Base-by-base conservation (phyloP, 805 yeast species). In the Priceomyces castillae region DNA sequence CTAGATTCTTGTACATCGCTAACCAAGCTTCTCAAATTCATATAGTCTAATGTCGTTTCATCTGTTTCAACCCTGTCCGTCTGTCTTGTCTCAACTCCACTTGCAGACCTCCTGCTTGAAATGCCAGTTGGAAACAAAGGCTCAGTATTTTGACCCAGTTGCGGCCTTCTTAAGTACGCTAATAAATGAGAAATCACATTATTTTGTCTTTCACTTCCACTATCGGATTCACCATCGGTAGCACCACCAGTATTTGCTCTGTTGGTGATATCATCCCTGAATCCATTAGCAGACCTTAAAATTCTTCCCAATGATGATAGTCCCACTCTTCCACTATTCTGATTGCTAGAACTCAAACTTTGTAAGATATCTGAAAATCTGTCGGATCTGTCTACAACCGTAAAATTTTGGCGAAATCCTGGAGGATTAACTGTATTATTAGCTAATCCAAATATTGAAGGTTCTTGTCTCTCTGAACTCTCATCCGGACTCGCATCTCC, bases 71-170 rank as follows among this genome's bases (percentile, higher is more conserved):
- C 36, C 48, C 51, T 25, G 49, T 50, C 37, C 30, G 44, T 36
- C 40, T 49, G 30, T 9, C 45, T 50, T 10, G 80, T 74, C n/a
- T 58, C 68, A 1, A 73, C 75, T 1, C 81, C 81, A 37, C 48
- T 52, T 0, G 65, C 54, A 0, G 76, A 73, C 46, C 81, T 58
- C 44, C 77, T 65, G 49, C 80, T 76, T 11, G 72, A 57, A 7
- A 77, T 74, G 1, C 80, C 81, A 2, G 71, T 50, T 1, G 81
- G 73, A 50, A 77, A 76, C 34, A 69, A 46, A 4, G 46, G 54
- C 19, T 46, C 53, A 5, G 43, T 16, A 7, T 26, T 37, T 15
- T 25, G 17, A 7, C 25, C 30, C 34, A 43, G 36, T 31, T 37
- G 44, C 16, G 50, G 42, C 38, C 62, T 50, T 28, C 57, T 47